A percentile compares a stretch with the other conserved stretches of the same genome.
Conservation (phyloP, 2,329 filamentous ascomycete genomes). For the Aureobasidium sp. region DNA sequence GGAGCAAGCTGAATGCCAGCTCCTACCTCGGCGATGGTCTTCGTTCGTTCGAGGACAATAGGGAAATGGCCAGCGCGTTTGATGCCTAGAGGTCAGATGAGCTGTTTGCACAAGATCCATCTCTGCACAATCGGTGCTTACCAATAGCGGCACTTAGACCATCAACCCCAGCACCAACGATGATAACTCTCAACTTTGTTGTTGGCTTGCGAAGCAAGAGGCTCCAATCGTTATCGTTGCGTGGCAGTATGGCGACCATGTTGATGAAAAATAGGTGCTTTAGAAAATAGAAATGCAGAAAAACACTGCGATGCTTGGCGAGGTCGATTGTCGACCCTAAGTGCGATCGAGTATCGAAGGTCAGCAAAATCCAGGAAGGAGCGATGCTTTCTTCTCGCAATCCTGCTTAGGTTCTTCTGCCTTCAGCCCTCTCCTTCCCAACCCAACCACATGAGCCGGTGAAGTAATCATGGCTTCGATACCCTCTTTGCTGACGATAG, state of each 20-base stretch:
- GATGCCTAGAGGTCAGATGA: neutral
- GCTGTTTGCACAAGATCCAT: no score
- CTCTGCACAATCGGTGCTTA: neutral
- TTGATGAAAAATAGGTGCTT: neutral
- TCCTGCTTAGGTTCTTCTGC: no score
- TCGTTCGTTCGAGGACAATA: slow-evolving; percentile 21
- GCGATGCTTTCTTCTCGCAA: no score
- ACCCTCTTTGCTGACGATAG: no score
- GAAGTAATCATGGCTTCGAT: no score
- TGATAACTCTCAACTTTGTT: slow-evolving; percentile 30
- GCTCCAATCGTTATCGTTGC: slow-evolving; percentile 11
- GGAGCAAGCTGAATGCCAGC: slow-evolving; percentile 44
- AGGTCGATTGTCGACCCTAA: no score
- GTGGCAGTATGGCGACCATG: neutral
- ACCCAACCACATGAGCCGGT: no score
- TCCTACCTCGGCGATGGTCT: slow-evolving; percentile 39
- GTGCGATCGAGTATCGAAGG: no score
- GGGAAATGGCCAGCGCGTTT: slow-evolving; percentile 26
- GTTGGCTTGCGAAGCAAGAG: neutral
- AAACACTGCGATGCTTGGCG: no score
- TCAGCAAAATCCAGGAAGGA: neutral
- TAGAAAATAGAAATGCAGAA: neutral
- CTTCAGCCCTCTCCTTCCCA: no score
- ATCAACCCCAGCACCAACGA: slow-evolving; percentile 48
- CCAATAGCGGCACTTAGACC: slow-evolving; percentile 34